Evolutionary conservation across 2,329 filamentous ascomycete genomes (phyloP).

Genomic region (Colletotrichum lentis): DNA sequence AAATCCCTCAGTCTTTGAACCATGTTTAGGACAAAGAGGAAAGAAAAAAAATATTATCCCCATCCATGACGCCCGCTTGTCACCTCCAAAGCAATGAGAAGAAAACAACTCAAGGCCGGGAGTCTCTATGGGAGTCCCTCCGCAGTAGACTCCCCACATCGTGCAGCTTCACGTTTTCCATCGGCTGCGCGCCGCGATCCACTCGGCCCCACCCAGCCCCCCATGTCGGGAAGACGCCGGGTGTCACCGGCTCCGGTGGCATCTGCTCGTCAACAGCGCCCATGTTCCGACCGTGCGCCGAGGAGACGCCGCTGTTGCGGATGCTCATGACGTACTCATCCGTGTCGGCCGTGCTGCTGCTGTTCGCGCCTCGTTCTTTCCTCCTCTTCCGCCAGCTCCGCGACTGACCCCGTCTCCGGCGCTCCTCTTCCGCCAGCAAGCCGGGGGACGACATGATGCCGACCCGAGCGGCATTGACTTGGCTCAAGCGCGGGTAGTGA

Average conservation of each 20-base stretch:
- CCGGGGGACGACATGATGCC: conserved; percentile 58
- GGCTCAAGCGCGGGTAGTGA: conserved; percentile 51
- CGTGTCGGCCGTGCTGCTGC: conserved; percentile 28
- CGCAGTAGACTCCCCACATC: conserved; percentile 47
- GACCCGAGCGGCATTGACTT: conserved; percentile 46
- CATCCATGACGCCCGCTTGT: conserved; percentile 5
- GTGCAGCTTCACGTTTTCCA: conserved; percentile 45
- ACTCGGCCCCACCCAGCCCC: conserved; percentile 44
- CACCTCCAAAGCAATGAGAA: neutral
- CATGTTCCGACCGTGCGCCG: conserved; percentile 39
- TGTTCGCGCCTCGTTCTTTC: conserved; percentile 40
- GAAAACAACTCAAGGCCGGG: neutral
- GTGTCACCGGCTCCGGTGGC: neutral
- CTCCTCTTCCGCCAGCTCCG: conserved; percentile 37
- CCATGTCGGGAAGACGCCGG: conserved; percentile 31
- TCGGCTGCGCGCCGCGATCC: conserved; percentile 42
- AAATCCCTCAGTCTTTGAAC: neutral
- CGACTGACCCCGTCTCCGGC: conserved; percentile 29
- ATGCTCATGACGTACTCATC: conserved; percentile 38
- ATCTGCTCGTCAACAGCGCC: conserved; percentile 17
- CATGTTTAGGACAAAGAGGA: neutral
- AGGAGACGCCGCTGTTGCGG: conserved; percentile 39
- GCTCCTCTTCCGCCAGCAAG: conserved; percentile 42
- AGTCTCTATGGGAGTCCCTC: conserved; percentile 18
- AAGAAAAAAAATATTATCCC: too few relatives aligned